Conservation (phyloP, 2,329 filamentous ascomycete species). For the Lizonia empirigonia region DNA sequence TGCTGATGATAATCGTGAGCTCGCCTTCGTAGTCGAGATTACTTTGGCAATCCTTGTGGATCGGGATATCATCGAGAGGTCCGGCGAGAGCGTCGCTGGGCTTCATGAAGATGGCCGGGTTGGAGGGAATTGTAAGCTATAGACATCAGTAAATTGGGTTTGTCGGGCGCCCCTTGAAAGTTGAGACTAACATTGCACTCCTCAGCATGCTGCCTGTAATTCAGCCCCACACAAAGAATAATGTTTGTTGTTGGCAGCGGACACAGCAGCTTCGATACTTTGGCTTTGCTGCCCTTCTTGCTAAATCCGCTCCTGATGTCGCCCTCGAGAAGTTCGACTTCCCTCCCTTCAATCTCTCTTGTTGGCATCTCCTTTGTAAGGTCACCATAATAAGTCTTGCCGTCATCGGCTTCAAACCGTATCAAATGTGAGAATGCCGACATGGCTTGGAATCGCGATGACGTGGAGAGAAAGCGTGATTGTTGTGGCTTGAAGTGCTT, state of each 20-base stretch:
- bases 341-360: constrained; percentile 38
- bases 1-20: constrained; percentile 43
- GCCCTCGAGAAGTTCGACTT: constrained; percentile 38
- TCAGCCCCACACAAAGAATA: constrained; percentile 44
- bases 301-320: constrained; percentile 38
- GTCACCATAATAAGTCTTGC: constrained; percentile 40
- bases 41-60: constrained; percentile 40
- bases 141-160: not conserved
- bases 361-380: constrained; percentile 37
- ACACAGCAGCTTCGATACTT: constrained; percentile 39
- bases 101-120: constrained; percentile 46
- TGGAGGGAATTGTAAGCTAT: constrained; percentile 36
- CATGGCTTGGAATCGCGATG: constrained; percentile 18
- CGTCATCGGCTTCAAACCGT: constrained; percentile 39
- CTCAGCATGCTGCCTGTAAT: constrained; percentile 43
- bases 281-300: constrained; percentile 34
- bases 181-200: constrained; percentile 35
- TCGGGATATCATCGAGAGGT: constrained; percentile 37
- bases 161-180: too few species aligned
- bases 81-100: constrained; percentile 44
- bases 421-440: constrained; percentile 42
- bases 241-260: constrained; percentile 39
- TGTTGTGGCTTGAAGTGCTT: not conserved
- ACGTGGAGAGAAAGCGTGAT: constrained; percentile 1
- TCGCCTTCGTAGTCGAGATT: constrained; percentile 48